phyloP scores from a whole-genome alignment of 1,284 basidiomycete species.

The Exsudoporus floridanus region DNA sequence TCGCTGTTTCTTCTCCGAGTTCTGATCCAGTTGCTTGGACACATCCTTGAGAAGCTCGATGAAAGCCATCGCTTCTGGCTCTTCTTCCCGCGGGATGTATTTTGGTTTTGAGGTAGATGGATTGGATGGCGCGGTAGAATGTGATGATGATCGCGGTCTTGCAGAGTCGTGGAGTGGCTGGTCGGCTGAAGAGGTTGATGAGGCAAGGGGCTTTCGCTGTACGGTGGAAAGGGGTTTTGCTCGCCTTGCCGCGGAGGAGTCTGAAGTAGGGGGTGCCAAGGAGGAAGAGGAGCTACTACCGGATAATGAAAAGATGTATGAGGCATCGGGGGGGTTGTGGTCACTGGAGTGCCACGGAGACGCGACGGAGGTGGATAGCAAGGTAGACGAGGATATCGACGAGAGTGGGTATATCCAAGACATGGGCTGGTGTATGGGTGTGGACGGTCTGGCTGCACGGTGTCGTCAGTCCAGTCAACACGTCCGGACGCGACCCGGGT shows the following conservation, averaged over 20 bases:
- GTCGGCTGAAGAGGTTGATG: conserved; percentile 23
- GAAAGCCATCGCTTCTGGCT: conserved; percentile 25
- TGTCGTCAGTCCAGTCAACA: conserved; percentile 1
- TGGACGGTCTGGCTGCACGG: conserved; percentile 21
- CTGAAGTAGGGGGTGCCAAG: not conserved
- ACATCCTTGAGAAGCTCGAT: conserved; percentile 26
- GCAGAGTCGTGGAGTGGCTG: conserved; percentile 6
- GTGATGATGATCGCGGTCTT: conserved; percentile 24
- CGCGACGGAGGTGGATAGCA: conserved; percentile 1
- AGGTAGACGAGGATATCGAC: conserved; percentile 4
- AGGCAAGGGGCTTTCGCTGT: conserved; percentile 18
- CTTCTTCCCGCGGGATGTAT: conserved; percentile 15
- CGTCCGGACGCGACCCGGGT: not conserved
- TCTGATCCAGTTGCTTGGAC: conserved; percentile 25
- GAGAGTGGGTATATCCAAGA: conserved; percentile 21
- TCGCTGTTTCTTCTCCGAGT: conserved; percentile 28
- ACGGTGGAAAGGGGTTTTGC: conserved; percentile 4
- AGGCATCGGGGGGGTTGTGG: conserved; percentile 2
- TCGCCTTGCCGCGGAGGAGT: conserved; percentile 2
- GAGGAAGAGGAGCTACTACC: conserved; percentile 6
- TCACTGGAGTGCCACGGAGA: conserved; percentile 12
- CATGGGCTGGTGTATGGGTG: conserved; percentile 7
- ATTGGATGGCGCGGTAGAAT: conserved; percentile 8
- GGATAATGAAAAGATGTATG: conserved; percentile 11
- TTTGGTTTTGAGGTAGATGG: conserved; percentile 1